phyloP scores from a whole-genome alignment of 768 basidiomycete genomes.

The Scleroderma citrinum region DNA sequence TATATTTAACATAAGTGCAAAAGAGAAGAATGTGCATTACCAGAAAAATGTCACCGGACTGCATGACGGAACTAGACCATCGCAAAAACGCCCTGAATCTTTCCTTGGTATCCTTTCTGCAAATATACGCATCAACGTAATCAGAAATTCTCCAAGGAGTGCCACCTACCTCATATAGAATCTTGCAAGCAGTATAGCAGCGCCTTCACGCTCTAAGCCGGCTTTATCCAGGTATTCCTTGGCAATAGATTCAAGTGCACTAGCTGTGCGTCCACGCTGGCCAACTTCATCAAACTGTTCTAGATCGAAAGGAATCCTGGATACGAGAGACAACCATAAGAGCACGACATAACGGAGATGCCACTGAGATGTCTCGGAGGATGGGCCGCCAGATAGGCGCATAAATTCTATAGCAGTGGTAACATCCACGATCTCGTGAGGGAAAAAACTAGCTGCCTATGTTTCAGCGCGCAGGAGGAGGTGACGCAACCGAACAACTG shows the following conservation, averaged over 20 bases:
- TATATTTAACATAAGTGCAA: conserved; percentile 1
- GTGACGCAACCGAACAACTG: conserved; percentile 27
- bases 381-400: conserved; percentile 38
- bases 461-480: conserved; percentile 8
- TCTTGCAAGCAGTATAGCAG: conserved; percentile 73
- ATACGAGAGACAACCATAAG: conserved; percentile 91
- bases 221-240: conserved; percentile 55
- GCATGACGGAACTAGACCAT: conserved; percentile 38
- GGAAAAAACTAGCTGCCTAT: conserved; percentile 80
- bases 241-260: conserved; percentile 50
- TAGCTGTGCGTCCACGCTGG: conserved; percentile 48
- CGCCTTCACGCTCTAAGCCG: conserved; percentile 82
- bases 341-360: conserved; percentile 75
- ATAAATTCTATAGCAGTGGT: conserved; percentile 68
- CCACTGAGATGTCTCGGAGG: conserved; percentile 54
- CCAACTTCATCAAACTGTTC: conserved; percentile 71
- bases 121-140: conserved; percentile 9
- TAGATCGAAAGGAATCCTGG: conserved; percentile 90
- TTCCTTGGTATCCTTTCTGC: conserved; percentile 53
- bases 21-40: conserved; percentile 31
- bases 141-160: neutral
- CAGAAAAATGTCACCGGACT: conserved; percentile 40
- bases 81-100: conserved; percentile 49
- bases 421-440: conserved; percentile 83
- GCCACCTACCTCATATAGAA: conserved; percentile 68